A percentile compares a stretch with the other conserved stretches of the same genome.
These are phyloP conservation scores for Eutrema yunnanense DNA, from an alignment of 345 rosid species.

Conservation along the genomic window DNA sequence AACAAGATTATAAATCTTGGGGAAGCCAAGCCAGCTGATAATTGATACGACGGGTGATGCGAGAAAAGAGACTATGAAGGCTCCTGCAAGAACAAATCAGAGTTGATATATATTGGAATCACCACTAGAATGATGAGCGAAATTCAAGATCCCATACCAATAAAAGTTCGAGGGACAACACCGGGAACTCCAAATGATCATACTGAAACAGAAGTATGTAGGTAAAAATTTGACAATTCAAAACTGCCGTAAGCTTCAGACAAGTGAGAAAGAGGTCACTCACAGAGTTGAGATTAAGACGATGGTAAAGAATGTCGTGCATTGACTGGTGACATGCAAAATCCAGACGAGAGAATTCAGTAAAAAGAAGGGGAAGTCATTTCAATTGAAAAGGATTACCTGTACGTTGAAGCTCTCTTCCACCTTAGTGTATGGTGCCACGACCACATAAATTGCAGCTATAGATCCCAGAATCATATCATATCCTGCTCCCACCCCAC, in stretches of 20 bases:
- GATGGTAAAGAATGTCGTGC: conserved; percentile 92
- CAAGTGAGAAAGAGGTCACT: conserved; percentile 18
- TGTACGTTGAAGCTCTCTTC: conserved; percentile 98
- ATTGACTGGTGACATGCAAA: conserved; percentile 50
- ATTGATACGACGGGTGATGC: conserved; percentile 56
- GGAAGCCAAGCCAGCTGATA: conserved; percentile 54
- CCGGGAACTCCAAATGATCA: too few relatives aligned
- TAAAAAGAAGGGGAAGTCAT: neutral
- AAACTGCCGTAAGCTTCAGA: neutral
- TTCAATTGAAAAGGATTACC: conserved; percentile 29
- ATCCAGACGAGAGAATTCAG: too few relatives aligned
- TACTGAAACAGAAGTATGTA: neutral
- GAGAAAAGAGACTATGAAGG: conserved; percentile 58
- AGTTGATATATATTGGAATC: neutral
- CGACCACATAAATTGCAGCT: conserved; percentile 70
- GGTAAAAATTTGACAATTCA: neutral
- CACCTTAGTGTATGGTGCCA: conserved; percentile 85
- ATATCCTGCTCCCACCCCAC: conserved; percentile 43
- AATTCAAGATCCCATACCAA: too few relatives aligned
- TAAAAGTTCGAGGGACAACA: too few relatives aligned
- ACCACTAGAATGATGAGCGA: too few relatives aligned
- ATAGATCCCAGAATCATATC: conserved; percentile 74
- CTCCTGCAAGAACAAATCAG: conserved; percentile 44
- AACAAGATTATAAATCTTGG: conserved; percentile 64
- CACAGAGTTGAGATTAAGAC: too few relatives aligned